These are phyloP conservation scores for Eucalyptus marginata DNA, from an alignment of 345 rosid species.

Conservation along the genomic window DNA sequence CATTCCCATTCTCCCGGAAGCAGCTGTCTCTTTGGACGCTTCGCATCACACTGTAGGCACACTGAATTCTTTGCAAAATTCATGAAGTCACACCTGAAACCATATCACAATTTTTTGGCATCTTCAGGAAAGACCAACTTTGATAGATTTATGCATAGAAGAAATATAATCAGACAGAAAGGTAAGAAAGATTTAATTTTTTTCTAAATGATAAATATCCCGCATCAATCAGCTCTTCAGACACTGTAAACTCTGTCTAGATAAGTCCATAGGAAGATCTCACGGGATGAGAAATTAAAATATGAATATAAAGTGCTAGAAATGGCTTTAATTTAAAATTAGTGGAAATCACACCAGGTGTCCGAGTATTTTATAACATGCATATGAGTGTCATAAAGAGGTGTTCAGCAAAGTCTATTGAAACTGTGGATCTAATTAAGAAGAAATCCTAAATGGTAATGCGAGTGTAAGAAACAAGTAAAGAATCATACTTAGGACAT, in stretches of 20 bases:
- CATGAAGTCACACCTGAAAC: conserved; percentile 89
- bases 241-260: not conserved
- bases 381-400: not conserved
- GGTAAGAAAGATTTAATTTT: not conserved
- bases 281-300: not conserved
- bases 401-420: not conserved
- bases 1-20: conserved; percentile 99
- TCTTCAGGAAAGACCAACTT: not conserved
- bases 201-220: not conserved
- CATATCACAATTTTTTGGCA: not conserved
- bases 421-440: not conserved
- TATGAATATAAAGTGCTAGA: not conserved
- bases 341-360: not conserved
- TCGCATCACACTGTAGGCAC: conserved; percentile 96
- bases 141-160: not conserved
- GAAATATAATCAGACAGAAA: not conserved
- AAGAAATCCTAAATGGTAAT: not conserved
- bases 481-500: conserved; percentile 72
- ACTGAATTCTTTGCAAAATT: conserved; percentile 90
- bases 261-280: not conserved
- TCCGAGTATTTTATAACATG: not conserved
- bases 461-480: not conserved
- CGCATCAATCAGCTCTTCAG: not conserved
- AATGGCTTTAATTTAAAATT: not conserved
- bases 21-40: conserved; percentile 90